Conservation (phyloP, 2,329 filamentous ascomycete species). For the Pseudophaeomoniella oleicola region DNA sequence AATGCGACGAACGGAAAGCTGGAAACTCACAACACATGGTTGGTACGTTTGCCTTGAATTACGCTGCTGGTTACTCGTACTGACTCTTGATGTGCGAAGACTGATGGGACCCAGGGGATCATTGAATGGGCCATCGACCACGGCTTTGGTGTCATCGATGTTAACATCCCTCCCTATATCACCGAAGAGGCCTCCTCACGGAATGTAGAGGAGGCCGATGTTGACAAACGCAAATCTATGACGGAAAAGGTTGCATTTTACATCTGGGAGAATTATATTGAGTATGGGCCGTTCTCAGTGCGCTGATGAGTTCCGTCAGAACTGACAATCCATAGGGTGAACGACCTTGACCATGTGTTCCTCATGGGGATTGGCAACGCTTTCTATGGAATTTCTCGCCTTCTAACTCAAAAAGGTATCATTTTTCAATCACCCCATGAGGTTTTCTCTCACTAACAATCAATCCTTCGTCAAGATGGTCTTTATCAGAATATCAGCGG, state of each 20-base stretch:
- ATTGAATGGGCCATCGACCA: conserved; percentile 69
- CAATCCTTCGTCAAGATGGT: conserved; percentile 22
- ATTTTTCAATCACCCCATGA: not conserved
- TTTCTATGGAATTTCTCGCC: conserved; percentile 66
- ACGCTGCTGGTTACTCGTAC: conserved; percentile 1
- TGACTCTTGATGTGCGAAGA: conserved; percentile 35
- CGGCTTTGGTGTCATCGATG: conserved; percentile 72
- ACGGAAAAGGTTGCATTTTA: conserved; percentile 62
- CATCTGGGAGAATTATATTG: conserved; percentile 94
- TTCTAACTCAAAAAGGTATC: conserved; percentile 62
- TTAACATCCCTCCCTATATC: conserved; percentile 73
- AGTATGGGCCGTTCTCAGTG: conserved; percentile 29
- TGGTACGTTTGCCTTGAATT: conserved; percentile 44
- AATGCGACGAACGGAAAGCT: conserved; percentile 57
- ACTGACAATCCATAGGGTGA: conserved; percentile 32
- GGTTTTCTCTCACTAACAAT: conserved; percentile 3
- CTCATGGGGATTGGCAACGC: conserved; percentile 83
- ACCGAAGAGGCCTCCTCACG: conserved; percentile 19
- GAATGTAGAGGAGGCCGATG: not conserved
- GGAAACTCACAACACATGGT: conserved; percentile 73
- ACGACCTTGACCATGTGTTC: conserved; percentile 57
- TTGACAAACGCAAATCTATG: conserved; percentile 14
- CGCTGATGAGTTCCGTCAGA: conserved; percentile 1
- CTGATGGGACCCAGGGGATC: conserved; percentile 67
- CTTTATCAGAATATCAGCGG: conserved; percentile 55